Base-by-base conservation (phyloP, 179 eudicot genomes). In the Gypsophila paniculata region DNA sequence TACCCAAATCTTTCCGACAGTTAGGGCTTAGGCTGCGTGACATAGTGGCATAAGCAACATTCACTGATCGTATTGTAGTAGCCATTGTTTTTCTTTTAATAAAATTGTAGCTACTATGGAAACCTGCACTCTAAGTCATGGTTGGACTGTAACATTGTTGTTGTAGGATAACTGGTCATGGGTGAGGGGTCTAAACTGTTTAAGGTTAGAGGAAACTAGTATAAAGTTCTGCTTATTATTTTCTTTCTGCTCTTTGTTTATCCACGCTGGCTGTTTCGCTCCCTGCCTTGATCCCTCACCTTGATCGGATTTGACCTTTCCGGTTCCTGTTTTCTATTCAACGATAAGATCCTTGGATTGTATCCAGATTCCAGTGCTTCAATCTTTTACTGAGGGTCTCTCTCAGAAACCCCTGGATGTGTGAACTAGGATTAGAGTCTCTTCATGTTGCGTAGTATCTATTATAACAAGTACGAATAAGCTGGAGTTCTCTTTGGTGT, bases 191-290 rank as follows among this genome's bases (percentile, higher is more conserved):
- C 26, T 22, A 55, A 55, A 55, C 21, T 29, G 5, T 9, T 63
- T 15, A 63, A 63, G 26, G 26, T 19, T 63, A 38, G 51, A 63
- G 25, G 18, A 10, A 5, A 36, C 13, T 44, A 39, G 3, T 9
- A 18, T 38, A 38, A 38, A n/a, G 29, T 4, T 0, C 18, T 38
- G 14, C 7, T 29, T 61, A 5, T 15, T 29, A 61, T 6, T 6
- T 42, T 25, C 8, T 64, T 64, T 64, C 51, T 39, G 49, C 68
- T 18, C 29, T 63, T 8, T 36, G 49, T 63, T 63, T 63, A 36
- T 63, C 4, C 11, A 36, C 51, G 8, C 49, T 38, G 0, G 0
- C 18, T 29, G 34, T 29, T 29, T 29, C 4, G n/a, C 34, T 29
- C 4, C 34, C 34, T 29, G 34, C 2, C 4, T 29, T 21, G 19